Evolutionary conservation across 2,329 filamentous ascomycete species (phyloP).

Genomic region (Phialophora macrospora): DNA sequence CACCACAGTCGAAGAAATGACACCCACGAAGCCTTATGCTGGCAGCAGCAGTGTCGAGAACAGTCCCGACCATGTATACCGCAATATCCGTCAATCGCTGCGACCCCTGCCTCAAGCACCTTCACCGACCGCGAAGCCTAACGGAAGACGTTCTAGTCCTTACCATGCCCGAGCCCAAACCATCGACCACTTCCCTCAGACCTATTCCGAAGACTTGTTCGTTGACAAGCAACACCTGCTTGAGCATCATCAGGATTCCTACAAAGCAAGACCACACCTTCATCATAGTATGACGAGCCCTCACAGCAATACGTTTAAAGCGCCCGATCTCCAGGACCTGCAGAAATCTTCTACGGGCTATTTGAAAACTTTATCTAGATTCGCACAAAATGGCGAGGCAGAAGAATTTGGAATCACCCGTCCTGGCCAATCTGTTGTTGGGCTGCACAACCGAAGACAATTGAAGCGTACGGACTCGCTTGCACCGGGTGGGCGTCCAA

Average conservation of each 20-base stretch:
- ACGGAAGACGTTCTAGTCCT: constrained; percentile 42
- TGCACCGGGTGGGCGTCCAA: constrained; percentile 54
- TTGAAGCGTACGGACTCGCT: constrained; percentile 71
- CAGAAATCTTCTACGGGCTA: constrained; percentile 90
- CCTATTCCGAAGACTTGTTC: constrained; percentile 54
- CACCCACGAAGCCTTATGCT: constrained; percentile 56
- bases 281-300: constrained; percentile 40
- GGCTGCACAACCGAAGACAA: constrained; percentile 79
- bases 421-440: constrained; percentile 81
- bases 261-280: constrained; percentile 47
- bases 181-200: constrained; percentile 64
- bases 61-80: constrained; percentile 69
- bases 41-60: constrained; percentile 49
- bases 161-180: constrained; percentile 65
- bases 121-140: constrained; percentile 52
- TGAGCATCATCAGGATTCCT: constrained; percentile 51
- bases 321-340: constrained; percentile 78
- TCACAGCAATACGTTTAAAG: constrained; percentile 57
- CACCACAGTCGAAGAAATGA: constrained; percentile 70
- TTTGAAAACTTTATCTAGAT: constrained; percentile 80
- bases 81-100: constrained; percentile 74
- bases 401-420: constrained; percentile 82
- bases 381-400: constrained; percentile 74
- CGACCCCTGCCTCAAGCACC: constrained; percentile 74
- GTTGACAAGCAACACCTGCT: constrained; percentile 48